Conservation (phyloP, 2,329 filamentous ascomycete genomes). For the Fusarium devonianum region DNA sequence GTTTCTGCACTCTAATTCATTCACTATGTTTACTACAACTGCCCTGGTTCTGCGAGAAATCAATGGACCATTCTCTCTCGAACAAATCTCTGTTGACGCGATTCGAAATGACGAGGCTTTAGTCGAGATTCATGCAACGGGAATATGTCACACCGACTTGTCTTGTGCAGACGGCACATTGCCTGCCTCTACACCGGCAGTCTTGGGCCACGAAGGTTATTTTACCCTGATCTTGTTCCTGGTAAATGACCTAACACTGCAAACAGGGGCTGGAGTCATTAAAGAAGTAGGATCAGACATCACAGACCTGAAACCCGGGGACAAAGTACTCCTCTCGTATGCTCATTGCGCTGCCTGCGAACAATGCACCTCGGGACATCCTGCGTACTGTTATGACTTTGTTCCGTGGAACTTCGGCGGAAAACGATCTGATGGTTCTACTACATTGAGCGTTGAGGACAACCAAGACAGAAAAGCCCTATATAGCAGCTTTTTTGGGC, state of each 20-base stretch:
- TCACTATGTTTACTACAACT: no score
- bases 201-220: slow-evolving; percentile 51
- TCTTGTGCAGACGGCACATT: slow-evolving; percentile 53
- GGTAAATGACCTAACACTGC: neutral
- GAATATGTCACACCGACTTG: slow-evolving; percentile 33
- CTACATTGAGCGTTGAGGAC: neutral
- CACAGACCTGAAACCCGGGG: neutral
- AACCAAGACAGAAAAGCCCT: neutral
- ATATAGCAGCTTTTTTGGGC: slow-evolving; percentile 23
- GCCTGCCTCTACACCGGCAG: neutral
- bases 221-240: no score
- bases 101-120: slow-evolving; percentile 27
- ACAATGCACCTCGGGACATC: slow-evolving; percentile 11
- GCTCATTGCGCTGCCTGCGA: slow-evolving; percentile 12
- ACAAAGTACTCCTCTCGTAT: slow-evolving; percentile 25
- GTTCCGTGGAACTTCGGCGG: slow-evolving; percentile 19
- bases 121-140: slow-evolving; percentile 15
- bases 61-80: no score
- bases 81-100: no score
- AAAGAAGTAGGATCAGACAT: slow-evolving; percentile 8
- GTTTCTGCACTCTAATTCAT: no score
- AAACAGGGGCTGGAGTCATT: slow-evolving; percentile 19
- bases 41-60: no score
- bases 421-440: slow-evolving; percentile 9
- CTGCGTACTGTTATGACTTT: slow-evolving; percentile 23